These are phyloP conservation scores for Aspergillus awamori DNA, from an alignment of 2,329 filamentous ascomycete genomes.

Conservation along the genomic window DNA sequence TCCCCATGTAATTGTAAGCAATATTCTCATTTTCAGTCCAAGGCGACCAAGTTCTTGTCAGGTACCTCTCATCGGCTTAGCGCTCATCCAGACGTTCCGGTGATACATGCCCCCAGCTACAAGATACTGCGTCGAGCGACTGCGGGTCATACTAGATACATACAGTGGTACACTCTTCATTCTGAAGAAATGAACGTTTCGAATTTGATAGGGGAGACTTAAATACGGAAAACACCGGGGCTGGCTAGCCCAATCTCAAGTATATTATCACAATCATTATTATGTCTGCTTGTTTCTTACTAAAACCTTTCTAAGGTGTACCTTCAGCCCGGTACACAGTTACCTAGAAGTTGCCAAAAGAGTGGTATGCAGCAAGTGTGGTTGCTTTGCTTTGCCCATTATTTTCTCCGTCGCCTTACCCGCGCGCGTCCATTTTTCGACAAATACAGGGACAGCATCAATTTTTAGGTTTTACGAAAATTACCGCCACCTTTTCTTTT, in stretches of 20 bases:
- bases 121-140: background rate
- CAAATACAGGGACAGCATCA: background rate
- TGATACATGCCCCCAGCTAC: too few species aligned
- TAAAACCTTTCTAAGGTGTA: background rate
- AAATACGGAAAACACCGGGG: background rate
- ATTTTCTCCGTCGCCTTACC: constrained; percentile 6
- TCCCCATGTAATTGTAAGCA: background rate
- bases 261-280: background rate
- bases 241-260: background rate
- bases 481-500: background rate
- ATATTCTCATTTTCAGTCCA: background rate
- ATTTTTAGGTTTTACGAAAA: background rate
- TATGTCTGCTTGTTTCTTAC: background rate
- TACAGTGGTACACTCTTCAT: background rate
- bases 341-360: background rate
- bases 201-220: background rate
- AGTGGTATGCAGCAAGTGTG: background rate
- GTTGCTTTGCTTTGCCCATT: background rate
- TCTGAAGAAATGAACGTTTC: constrained; percentile 4
- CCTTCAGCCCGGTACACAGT: background rate
- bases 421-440: background rate
- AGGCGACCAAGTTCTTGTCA: background rate
- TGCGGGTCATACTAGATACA: background rate
- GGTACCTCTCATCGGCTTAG: background rate
- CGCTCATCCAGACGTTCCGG: background rate